Evolutionary conservation across 2,329 filamentous ascomycete genomes (phyloP).

Genomic region (Pseudogymnoascus sp.): DNA sequence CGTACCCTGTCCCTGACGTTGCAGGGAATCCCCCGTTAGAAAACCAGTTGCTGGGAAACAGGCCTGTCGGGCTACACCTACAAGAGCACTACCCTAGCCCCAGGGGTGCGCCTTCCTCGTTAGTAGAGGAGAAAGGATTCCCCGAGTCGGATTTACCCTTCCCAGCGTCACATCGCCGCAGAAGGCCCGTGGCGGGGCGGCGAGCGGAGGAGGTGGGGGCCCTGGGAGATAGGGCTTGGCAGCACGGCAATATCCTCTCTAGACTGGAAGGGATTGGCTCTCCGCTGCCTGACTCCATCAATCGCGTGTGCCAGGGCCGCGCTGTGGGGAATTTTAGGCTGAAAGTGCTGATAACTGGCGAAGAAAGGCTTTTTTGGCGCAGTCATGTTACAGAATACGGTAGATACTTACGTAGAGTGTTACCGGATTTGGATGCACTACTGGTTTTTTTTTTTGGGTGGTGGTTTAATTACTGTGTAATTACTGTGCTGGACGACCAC

Average conservation of each 20-base stretch:
- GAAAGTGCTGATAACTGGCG: conserved; percentile 1
- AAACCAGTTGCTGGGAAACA: not conserved
- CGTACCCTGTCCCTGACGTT: not conserved
- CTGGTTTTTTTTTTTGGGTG: not conserved
- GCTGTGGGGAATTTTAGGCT: not conserved
- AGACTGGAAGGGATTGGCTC: not conserved
- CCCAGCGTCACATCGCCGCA: not conserved
- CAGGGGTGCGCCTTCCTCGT: not conserved
- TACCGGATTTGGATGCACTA: not conserved
- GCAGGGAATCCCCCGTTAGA: not conserved
- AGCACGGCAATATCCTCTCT: not conserved
- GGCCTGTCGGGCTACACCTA: not conserved
- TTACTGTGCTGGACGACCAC: not conserved
- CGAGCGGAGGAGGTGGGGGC: not conserved
- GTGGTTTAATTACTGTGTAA: not conserved
- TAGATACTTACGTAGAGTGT: not conserved
- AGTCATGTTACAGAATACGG: not conserved
- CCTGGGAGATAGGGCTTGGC: not conserved
- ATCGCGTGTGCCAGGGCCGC: not conserved
- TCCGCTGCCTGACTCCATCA: not conserved
- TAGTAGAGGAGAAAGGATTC: conserved; percentile 6
- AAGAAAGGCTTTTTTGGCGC: conserved; percentile 1
- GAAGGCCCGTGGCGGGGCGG: not conserved
- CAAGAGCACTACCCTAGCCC: not conserved
- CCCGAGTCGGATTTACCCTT: not conserved